A percentile compares a stretch with the other conserved stretches of the same genome.
phyloP scores from a whole-genome alignment of 1,284 basidiomycete genomes.

The Hemileia vastatrix region DNA sequence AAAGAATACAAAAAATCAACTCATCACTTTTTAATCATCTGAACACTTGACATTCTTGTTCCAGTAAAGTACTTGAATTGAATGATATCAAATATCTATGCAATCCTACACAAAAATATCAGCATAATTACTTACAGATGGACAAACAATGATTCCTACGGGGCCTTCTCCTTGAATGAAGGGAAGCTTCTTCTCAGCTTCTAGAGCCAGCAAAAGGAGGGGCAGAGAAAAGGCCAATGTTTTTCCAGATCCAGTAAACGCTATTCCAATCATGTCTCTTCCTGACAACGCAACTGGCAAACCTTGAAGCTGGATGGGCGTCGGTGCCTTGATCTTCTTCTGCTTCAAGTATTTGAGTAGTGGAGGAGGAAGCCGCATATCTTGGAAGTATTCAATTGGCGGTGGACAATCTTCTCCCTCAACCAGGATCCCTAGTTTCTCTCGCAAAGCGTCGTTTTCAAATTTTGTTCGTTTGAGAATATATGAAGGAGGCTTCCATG shows the following conservation, averaged over 20 bases:
- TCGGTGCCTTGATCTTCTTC: slow-evolving; percentile 75
- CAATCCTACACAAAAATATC: too few species aligned
- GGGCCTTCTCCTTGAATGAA: slow-evolving; percentile 90
- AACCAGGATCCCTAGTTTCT: slow-evolving; percentile 82
- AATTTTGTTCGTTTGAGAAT: slow-evolving; percentile 62
- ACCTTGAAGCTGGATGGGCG: slow-evolving; percentile 95
- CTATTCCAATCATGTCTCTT: slow-evolving; percentile 49
- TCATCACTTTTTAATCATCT: neutral
- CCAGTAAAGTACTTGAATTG: too few species aligned
- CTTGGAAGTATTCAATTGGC: slow-evolving; percentile 84
- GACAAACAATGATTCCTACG: slow-evolving; percentile 87
- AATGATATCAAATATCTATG: too few species aligned
- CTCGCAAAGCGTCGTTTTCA: slow-evolving; percentile 65
- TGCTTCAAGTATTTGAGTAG: slow-evolving; percentile 71
- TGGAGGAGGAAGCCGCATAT: slow-evolving; percentile 91
- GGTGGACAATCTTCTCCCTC: slow-evolving; percentile 79
- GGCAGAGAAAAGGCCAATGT: slow-evolving; percentile 48
- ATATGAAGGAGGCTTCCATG: slow-evolving; percentile 75
- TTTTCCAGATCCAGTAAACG: slow-evolving; percentile 48
- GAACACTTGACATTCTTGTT: neutral
- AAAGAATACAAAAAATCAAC: neutral
- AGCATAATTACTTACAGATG: slow-evolving; percentile 52
- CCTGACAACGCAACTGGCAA: slow-evolving; percentile 69
- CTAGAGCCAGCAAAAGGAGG: slow-evolving; percentile 68
- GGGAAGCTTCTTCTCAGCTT: slow-evolving; percentile 82